Base-by-base conservation (phyloP, 371 early-diverging fungal genomes). In the Mortierella sp. region DNA sequence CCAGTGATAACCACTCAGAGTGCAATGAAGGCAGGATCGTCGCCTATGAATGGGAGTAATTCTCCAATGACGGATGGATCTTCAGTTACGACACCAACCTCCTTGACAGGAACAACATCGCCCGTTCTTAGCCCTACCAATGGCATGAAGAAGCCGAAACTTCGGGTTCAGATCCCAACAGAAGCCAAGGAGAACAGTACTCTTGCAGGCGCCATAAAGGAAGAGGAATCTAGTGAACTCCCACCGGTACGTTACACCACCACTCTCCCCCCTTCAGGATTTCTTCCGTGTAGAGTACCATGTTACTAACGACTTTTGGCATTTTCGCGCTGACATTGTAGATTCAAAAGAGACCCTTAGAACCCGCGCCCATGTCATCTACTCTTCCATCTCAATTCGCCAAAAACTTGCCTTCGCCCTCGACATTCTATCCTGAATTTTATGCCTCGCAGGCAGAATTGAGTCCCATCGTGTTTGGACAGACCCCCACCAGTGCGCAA, bases 331-430 rank as follows among this genome's bases (percentile, higher is more conserved):
- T 22, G 19, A 13, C 9, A 37, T 28, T 4, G 29, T 57, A 68
- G 69, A 70, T 66, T 29, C 77, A 77, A 39, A 70, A 77, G 46
- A 53, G 66, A 14, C 69, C 68, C 9, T 39, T 77, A 9, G 71
- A 66, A 53, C 64, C 80, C 31, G 64, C 78, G 21, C 62, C 80
- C 29, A 60, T 78, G 45, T 69, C 87, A 1, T 87, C 87, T 14
- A 86, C 87, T n/a, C 61, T 87, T n/a, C 87, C 87, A 2, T 87
- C 87, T 14, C 87, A 92, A 66, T 91, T 91, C 64, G 90, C 90
- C 37, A 92, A 91, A 66, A 91, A 88, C 62, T 76, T 92, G 28
- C 92, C 91, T 13, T 91, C 91, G 14, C 92, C 92, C 3, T 88
- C 89, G 3, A 85, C 90, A 2, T 92, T 92, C 69, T 92, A 91